Evolutionary conservation across 1,139 yeast genomes (phyloP), one percentile per base, ranked within the genome.

Genomic region (Casaregolazyma suthepensis): DNA sequence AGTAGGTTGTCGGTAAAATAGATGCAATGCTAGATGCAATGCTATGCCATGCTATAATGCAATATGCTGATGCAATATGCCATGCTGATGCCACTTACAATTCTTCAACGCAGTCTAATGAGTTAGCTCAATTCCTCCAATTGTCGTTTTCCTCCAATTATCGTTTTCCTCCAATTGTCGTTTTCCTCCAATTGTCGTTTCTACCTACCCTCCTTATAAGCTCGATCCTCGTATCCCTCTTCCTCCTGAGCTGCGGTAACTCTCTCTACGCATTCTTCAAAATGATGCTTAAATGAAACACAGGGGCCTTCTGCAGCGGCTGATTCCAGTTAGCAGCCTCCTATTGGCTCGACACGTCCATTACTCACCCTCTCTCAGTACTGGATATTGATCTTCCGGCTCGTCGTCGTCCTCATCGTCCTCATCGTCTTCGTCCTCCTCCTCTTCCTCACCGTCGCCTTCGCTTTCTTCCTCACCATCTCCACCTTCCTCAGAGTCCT

Each of bases 21-120:
- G 17, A 7, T 13, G 17, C 17, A 35, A 15, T n/a, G 40, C 13
- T 10, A 26, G 31, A n/a, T n/a, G n/a, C n/a, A n/a, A n/a, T n/a
- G n/a, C n/a, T n/a, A n/a, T n/a, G 26, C 26, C 26, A 22, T 26
- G 12, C 12, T 7, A 26, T 26, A 26, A 26, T 9, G n/a, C n/a
- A n/a, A n/a, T n/a, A n/a, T n/a, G n/a, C n/a, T n/a, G n/a, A n/a
- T n/a, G 17, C 18, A 9, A 3, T 13, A 18, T 45, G 18, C 26
- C 15, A 19, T 35, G 20, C 15, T 12, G 12, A 23, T 15, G 18
- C 12, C 22, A 58, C 63, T 55, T 59, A 61, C 63, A 86, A 93
- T 76, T 93, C 99, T 75, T 93, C 98, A 60, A 91, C 85, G 78
- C 99, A 93, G 75, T 91, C 96, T 59, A 53, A n/a, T n/a, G n/a